Percentiles rank a stretch among this genome's conserved stretches.
Conservation (phyloP, 2,329 filamentous ascomycete genomes). For the Zymoseptoria crescenta region DNA sequence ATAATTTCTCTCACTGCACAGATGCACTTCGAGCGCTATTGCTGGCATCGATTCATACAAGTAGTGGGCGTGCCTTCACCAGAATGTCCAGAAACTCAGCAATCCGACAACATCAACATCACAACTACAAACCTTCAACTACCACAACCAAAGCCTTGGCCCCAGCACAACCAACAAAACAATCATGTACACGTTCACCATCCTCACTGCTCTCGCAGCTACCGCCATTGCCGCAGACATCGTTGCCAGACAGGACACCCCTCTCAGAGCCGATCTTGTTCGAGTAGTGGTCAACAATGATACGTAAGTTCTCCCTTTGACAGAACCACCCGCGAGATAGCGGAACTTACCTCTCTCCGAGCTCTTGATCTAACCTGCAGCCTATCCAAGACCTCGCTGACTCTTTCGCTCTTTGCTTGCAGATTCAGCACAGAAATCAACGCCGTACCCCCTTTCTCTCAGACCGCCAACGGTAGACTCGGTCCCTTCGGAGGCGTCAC, state of each 20-base stretch:
- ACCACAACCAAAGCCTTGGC: background rate
- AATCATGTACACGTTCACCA: background rate
- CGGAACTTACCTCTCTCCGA: background rate
- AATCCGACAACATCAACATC: background rate
- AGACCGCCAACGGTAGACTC: background rate
- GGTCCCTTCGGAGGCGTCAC: background rate
- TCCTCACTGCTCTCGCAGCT: background rate
- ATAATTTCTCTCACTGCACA: no score
- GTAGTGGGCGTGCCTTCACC: background rate
- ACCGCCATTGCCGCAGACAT: background rate
- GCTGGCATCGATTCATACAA: background rate
- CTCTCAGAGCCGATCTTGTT: background rate
- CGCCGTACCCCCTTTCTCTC: background rate
- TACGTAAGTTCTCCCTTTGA: background rate
- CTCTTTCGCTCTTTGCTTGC: background rate
- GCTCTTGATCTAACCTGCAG: background rate
- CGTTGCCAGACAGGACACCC: background rate
- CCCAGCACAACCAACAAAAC: background rate
- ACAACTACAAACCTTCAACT: background rate
- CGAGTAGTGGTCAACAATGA: background rate
- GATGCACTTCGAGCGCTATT: no score
- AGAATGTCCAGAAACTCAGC: background rate
- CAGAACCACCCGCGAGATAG: background rate
- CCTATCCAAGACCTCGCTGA: background rate
- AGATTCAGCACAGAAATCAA: background rate